Percentiles rank a stretch among this genome's conserved stretches.
Conservation (phyloP, 805 yeast species). For the baker's yeast (Saccharomyces cerevisiae) region DNA sequence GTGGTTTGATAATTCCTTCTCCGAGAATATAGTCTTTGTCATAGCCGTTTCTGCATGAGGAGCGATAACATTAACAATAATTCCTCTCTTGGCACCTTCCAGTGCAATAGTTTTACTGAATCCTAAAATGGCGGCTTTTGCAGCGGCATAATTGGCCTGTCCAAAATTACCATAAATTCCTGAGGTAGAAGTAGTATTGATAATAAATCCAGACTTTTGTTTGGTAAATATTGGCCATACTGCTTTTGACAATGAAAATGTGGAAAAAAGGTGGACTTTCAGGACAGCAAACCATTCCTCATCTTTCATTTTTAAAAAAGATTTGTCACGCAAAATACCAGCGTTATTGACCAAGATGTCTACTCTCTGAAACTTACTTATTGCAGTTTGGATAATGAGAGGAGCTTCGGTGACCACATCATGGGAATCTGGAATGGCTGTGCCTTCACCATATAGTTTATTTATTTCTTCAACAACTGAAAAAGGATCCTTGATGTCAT, state of each 20-base stretch:
- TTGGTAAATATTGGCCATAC: constrained; percentile 87
- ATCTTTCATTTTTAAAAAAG: constrained; percentile 77
- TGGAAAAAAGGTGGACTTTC: constrained; percentile 75
- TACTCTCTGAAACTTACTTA: constrained; percentile 69
- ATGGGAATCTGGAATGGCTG: constrained; percentile 75
- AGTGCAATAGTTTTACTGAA: constrained; percentile 78
- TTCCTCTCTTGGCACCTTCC: constrained; percentile 77
- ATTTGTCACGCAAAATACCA: constrained; percentile 85
- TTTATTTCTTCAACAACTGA: constrained; percentile 66
- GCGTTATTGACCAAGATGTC: constrained; percentile 89
- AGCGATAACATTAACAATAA: constrained; percentile 75
- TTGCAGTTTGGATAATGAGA: constrained; percentile 67
- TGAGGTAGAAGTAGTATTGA: constrained; percentile 89
- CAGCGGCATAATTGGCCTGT: constrained; percentile 91
- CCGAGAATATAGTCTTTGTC: constrained; percentile 82
- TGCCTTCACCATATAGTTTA: constrained; percentile 55
- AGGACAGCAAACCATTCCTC: constrained; percentile 76
- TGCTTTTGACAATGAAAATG: constrained; percentile 72
- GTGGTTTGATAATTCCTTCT: constrained; percentile 62
- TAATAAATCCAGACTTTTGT: constrained; percentile 71
- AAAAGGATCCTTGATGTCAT: constrained; percentile 74
- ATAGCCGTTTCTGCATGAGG: constrained; percentile 98
- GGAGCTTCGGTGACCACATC: constrained; percentile 73
- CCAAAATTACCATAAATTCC: constrained; percentile 98
- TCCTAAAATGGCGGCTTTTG: constrained; percentile 83